Conservation (phyloP, 2,329 filamentous ascomycete genomes). For the Arthrobotrys conoides region DNA sequence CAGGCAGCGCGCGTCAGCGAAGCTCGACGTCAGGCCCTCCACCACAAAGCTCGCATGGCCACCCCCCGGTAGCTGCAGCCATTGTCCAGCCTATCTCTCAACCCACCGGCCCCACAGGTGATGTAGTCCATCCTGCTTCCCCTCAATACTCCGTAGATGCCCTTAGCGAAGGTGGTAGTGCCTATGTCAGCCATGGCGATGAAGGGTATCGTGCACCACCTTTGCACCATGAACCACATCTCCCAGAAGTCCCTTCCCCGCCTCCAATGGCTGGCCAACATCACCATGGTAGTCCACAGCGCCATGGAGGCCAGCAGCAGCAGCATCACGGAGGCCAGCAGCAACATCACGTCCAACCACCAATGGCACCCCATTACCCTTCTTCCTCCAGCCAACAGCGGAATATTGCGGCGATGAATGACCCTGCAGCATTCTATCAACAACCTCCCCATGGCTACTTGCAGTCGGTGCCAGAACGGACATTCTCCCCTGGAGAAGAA, state of each 20-base stretch:
- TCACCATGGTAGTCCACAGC: slow-evolving; percentile 43
- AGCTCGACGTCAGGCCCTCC: slow-evolving; percentile 43
- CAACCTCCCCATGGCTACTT: slow-evolving; percentile 65
- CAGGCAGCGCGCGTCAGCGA: slow-evolving; percentile 25
- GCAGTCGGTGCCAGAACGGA: slow-evolving; percentile 67
- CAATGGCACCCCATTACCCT: slow-evolving; percentile 49
- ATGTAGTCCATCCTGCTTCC: slow-evolving; percentile 53
- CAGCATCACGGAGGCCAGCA: slow-evolving; percentile 20
- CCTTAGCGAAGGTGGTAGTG: slow-evolving; percentile 51
- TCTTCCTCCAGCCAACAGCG: slow-evolving; percentile 29
- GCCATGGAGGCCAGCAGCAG: slow-evolving; percentile 46
- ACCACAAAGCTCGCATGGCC: slow-evolving; percentile 41
- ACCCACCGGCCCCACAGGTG: slow-evolving; percentile 56
- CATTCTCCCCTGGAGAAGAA: slow-evolving; percentile 65
- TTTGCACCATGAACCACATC: slow-evolving; percentile 62
- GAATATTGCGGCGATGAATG: slow-evolving; percentile 64
- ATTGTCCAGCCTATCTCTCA: slow-evolving; percentile 52
- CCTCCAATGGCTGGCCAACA: slow-evolving; percentile 60
- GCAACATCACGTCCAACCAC: slow-evolving; percentile 41
- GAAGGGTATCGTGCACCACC: slow-evolving; percentile 61
- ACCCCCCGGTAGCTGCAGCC: slow-evolving; percentile 28
- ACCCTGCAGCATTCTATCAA: slow-evolving; percentile 63
- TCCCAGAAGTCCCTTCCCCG: slow-evolving; percentile 61
- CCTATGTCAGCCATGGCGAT: slow-evolving; percentile 62
- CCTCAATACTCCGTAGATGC: slow-evolving; percentile 54